Base-by-base conservation (phyloP, 805 yeast genomes). In the Kurtzmaniella cleridarum region DNA sequence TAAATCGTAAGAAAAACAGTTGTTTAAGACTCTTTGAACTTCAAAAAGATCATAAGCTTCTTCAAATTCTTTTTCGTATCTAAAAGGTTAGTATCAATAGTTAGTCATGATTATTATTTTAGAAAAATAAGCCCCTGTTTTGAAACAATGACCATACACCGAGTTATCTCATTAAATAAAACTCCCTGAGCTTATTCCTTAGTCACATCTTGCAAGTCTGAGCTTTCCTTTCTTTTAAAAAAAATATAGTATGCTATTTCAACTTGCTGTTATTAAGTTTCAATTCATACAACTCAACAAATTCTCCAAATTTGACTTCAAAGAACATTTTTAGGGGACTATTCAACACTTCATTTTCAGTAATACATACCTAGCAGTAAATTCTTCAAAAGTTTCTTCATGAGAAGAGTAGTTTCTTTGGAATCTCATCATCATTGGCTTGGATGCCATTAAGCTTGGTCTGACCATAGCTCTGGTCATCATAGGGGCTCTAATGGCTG, bases 1-100 rank as follows among this genome's bases (percentile, higher is more conserved):
- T 67, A 93, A 79, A 71, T 93, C 98, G 75, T 93, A 93, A 12
- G 98, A 86, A 75, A 93, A 93, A 69, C 95, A 89, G 75, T 93
- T 93, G 81, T 95, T 93, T 63, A 93, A 79, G 45, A 93, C 90
- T 76, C 98, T 87, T 73, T 78, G 77, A 27, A 67, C 71, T 55
- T 68, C 73, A 45, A 68, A 68, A 51, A 68, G 61, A 54, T 69
- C 73, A 55, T 68, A 68, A 20, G 71, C 69, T 39, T 55, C 54
- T 54, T 93, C 97, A 58, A 93, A 93, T 64, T 93, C 97, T 71
- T 88, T 85, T 73, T 88, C 96, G 73, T 79, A 87, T 79, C 90
- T 81, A 47, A 3, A 41, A 13, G 43, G 60, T 56, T 54, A 59
- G 60, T 58, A 53, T 35, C n/a, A n/a, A n/a, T n/a, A n/a, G n/a